Evolutionary conservation across 2,329 filamentous ascomycete genomes (phyloP), one percentile per base, ranked within the genome.

Genomic region (Hymenoscyphus albidus): DNA sequence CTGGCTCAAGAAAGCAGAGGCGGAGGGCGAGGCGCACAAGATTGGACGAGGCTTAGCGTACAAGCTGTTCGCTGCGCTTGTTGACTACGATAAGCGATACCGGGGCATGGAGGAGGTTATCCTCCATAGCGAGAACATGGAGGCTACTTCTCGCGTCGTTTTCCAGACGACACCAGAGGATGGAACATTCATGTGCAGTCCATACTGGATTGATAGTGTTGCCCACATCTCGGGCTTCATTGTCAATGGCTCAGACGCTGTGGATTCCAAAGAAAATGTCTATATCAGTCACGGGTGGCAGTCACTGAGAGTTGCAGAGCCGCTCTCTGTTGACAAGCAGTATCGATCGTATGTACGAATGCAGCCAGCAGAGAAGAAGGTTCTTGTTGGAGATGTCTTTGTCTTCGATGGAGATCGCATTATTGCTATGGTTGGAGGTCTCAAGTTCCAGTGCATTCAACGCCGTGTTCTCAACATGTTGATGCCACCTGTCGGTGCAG

Each of bases 41-140:
- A 84, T 93, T 67, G 85, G 89, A 59, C 86, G 89, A 32, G 89
- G 89, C 78, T 16, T 93, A 79, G 88, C 89, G 14, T 95, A 95
- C 82, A 93, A 93, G 78, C 82, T 89, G 61, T 85, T 84, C 69
- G 79, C 80, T 58, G 80, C 82, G 54, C 76, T 87, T 0, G 85
- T 87, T 5, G 83, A 86, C 70, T 88, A 87, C 67, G 77, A 80
- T 16, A 74, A 72, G 9, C 78, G 78, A 44, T 88, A 84, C 73
- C 79, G 78, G 61, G 85, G 84, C 31, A 86, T 87, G 77, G 80
- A 86, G 48, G 82, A 85, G 62, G 83, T 88, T 6, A 80, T 87
- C 42, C 77, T 88, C 6, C 71, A 74, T 54, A 75, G 78, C 61
- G 85, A 87, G 59, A 70, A 76, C 13, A 78, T 78, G 68, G 79